phyloP scores from a whole-genome alignment of 495 filamentous ascomycete genomes.

The Trichoderma parareesei region DNA sequence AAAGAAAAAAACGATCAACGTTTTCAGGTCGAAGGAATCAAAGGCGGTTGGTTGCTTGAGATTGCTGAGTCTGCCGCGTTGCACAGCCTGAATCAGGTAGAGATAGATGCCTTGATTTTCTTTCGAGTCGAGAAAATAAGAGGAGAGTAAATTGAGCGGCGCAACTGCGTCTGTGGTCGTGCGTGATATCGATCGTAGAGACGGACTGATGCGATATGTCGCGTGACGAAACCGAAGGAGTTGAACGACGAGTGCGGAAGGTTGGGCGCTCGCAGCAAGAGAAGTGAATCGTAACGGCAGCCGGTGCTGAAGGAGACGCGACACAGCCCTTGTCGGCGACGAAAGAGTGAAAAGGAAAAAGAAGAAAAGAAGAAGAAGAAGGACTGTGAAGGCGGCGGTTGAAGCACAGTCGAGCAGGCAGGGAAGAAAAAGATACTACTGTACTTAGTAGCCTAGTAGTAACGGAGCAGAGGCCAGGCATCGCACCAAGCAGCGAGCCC shows the following conservation, averaged over 20 bases:
- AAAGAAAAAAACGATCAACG: slow-evolving; percentile 6
- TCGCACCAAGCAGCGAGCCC: background rate
- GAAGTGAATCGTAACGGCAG: background rate
- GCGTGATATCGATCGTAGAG: background rate
- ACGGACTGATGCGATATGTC: background rate
- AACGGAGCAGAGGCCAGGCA: background rate
- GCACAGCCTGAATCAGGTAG: background rate
- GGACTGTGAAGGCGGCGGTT: background rate
- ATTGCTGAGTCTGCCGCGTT: background rate
- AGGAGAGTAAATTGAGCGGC: background rate
- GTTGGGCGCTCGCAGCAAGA: background rate
- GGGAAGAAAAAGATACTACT: background rate
- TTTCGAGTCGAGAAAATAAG: background rate
- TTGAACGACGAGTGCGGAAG: background rate
- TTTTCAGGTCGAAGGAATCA: slow-evolving; percentile 1
- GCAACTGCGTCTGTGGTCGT: background rate
- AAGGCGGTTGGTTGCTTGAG: background rate
- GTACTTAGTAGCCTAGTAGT: background rate
- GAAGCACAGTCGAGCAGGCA: background rate
- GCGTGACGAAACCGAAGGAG: background rate
- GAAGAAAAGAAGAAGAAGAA: background rate
- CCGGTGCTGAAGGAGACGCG: background rate
- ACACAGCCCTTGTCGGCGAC: slow-evolving; percentile 3
- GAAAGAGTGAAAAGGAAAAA: background rate
- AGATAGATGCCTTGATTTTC: background rate